Evolutionary conservation across 257 asterid genomes (phyloP).

Genomic region (Avicennia marina): DNA sequence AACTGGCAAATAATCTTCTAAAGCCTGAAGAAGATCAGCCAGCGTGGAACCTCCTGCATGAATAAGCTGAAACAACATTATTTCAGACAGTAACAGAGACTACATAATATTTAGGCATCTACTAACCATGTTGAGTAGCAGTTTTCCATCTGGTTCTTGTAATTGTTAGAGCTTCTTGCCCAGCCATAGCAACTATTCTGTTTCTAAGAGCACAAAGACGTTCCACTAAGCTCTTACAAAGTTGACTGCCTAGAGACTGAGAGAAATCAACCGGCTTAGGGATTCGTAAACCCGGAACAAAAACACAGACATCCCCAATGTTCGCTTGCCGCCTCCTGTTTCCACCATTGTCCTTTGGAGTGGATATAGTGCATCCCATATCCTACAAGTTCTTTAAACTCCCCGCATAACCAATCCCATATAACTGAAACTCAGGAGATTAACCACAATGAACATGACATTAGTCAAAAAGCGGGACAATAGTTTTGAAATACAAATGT

Average conservation of each 20-base stretch:
- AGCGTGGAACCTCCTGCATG: constrained; percentile 84
- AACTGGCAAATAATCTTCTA: constrained; percentile 90
- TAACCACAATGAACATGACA: constrained; percentile 13
- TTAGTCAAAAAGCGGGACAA: constrained; percentile 3
- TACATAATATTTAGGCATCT: constrained; percentile 1
- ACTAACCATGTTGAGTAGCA: constrained; percentile 90
- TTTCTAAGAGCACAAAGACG: constrained; percentile 93
- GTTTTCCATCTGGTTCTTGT: constrained; percentile 84
- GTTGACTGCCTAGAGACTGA: constrained; percentile 48
- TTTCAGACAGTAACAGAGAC: constrained; percentile 19
- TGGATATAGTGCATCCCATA: constrained; percentile 90
- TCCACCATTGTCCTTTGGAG: constrained; percentile 66
- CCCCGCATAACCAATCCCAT: constrained; percentile 23
- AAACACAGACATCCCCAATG: constrained; percentile 87
- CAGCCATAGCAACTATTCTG: constrained; percentile 90
- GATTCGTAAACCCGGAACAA: constrained; percentile 85
- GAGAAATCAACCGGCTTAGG: constrained; percentile 85
- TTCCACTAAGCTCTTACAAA: constrained; percentile 65
- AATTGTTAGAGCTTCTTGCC: constrained; percentile 88
- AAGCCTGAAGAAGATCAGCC: constrained; percentile 92
- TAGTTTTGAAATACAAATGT: constrained; percentile 1
- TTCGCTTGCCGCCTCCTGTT: constrained; percentile 82
- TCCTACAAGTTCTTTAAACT: constrained; percentile 32
- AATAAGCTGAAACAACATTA: constrained; percentile 37
- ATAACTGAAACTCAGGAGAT: constrained; percentile 4